phyloP scores from a whole-genome alignment of 2,329 filamentous ascomycete genomes.

The Calonectria leucothoes region DNA sequence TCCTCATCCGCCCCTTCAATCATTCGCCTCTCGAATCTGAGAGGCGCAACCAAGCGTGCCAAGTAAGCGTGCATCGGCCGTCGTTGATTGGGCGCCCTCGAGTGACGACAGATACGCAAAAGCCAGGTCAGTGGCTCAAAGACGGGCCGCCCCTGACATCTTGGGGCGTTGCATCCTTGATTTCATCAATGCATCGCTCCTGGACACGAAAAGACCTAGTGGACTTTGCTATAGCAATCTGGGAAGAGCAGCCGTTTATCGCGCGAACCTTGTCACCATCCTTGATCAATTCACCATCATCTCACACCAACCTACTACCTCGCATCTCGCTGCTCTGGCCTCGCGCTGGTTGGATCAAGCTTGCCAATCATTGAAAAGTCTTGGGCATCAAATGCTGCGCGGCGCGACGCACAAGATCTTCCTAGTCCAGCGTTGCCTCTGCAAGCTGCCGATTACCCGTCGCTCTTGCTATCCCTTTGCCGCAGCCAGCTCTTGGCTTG shows the following conservation, averaged over 20 bases:
- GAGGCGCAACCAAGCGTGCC: slow-evolving; percentile 9
- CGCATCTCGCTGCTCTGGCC: slow-evolving; percentile 1
- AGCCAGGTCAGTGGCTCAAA: slow-evolving; percentile 23
- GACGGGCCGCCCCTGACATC: slow-evolving; percentile 22
- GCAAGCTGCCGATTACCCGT: background rate
- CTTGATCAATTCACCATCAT: background rate
- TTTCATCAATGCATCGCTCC: slow-evolving; percentile 13
- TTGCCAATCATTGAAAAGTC: slow-evolving; percentile 3
- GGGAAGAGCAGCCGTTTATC: background rate
- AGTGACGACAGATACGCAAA: slow-evolving; percentile 18
- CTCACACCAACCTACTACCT: background rate
- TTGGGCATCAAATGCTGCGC: background rate
- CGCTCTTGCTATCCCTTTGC: background rate
- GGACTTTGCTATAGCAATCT: background rate
- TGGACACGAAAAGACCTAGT: background rate
- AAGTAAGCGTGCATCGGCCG: slow-evolving; percentile 19
- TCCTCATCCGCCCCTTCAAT: background rate
- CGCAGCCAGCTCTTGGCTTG: background rate
- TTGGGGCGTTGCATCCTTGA: slow-evolving; percentile 20
- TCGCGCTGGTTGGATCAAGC: background rate
- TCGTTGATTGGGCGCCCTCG: slow-evolving; percentile 20
- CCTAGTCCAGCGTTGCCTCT: background rate
- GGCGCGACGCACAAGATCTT: background rate
- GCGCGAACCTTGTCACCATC: slow-evolving; percentile 1
- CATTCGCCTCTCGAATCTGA: slow-evolving; percentile 5